A percentile compares a stretch with the other conserved stretches of the same genome.
Conservation (phyloP, 257 asterid genomes). For the Capsicum baccatum region DNA sequence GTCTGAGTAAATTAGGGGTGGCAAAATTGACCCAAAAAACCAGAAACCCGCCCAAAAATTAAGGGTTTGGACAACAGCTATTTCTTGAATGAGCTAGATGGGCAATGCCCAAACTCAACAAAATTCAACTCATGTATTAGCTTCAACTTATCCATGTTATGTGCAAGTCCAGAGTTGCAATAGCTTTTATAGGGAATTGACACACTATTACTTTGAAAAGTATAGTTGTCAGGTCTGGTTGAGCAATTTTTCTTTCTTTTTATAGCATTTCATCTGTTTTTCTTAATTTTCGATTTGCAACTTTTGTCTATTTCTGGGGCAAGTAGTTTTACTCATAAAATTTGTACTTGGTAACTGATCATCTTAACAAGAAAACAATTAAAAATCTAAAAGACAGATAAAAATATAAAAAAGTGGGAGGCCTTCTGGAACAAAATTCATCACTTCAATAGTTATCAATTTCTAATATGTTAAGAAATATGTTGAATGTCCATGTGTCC, state of each 20-base stretch:
- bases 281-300: not conserved
- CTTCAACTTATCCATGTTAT: not conserved
- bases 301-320: not conserved
- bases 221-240: not conserved
- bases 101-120: not conserved
- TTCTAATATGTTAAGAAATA: not conserved
- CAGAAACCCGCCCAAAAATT: not conserved
- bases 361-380: not conserved
- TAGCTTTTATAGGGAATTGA: not conserved
- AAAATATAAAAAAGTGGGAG: not conserved
- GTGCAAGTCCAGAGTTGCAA: not conserved
- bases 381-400: not conserved
- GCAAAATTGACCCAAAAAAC: not conserved
- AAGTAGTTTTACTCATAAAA: not conserved
- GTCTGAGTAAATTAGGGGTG: not conserved
- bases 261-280: not conserved
- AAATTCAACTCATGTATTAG: not conserved
- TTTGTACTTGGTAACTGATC: not conserved
- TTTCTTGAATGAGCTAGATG: not conserved
- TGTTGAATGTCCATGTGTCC: no score
- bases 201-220: not conserved
- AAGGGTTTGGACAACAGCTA: not conserved
- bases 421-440: not conserved
- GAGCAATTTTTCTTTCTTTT: not conserved
- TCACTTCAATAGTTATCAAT: slow-evolving; percentile 1